Evolutionary conservation across 2,329 filamentous ascomycete species (phyloP), one percentile per base, ranked within the genome.

Genomic region (Ascomycota sp.): DNA sequence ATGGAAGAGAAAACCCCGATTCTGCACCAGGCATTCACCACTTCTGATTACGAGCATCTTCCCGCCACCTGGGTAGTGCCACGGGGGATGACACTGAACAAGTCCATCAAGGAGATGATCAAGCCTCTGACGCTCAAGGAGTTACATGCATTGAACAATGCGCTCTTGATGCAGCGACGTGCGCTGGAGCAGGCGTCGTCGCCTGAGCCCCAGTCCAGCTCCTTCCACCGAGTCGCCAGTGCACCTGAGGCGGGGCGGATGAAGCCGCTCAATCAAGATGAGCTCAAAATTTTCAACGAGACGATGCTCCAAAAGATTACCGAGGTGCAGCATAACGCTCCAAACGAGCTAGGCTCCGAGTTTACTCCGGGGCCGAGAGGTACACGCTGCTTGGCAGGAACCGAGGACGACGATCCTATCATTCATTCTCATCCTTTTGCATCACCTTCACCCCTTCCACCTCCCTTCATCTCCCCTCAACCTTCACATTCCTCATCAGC

Each of bases 1-100:
- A 50, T 67, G 21, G 46, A 56, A 24, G 40, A 39, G 8, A 43
- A 46, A 5, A 63, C 53, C 30, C 53, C 59, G 8, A 47, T 42
- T 30, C 42, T 61, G 1, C 43, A 59, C 34, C 39, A 48, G n/a
- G 57, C 58, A 23, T 52, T 61, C 30, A 46, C 36, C 20, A 50
- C 44, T 4, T 44, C 42, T 3, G 45, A 52, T 29, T 38, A 43
- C 17, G 37, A 43, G n/a, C 36, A 41, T 20, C 37, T 51, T 24
- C 40, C 44, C 10, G 37, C 36, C 7, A 40, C 38, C 3, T 48
- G 43, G 34, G 34, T 39, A 8, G 17, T 43, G 9, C 40, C 41
- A 25, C 34, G 36, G 20, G 40, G 32, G 29, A 29, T 39, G 22
- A 43, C 45, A 30, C 37, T 48, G n/a, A 40, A 35, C 22, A 37